Base-by-base conservation (phyloP, 1,284 basidiomycete species). In the Trichosporon coremiiforme region DNA sequence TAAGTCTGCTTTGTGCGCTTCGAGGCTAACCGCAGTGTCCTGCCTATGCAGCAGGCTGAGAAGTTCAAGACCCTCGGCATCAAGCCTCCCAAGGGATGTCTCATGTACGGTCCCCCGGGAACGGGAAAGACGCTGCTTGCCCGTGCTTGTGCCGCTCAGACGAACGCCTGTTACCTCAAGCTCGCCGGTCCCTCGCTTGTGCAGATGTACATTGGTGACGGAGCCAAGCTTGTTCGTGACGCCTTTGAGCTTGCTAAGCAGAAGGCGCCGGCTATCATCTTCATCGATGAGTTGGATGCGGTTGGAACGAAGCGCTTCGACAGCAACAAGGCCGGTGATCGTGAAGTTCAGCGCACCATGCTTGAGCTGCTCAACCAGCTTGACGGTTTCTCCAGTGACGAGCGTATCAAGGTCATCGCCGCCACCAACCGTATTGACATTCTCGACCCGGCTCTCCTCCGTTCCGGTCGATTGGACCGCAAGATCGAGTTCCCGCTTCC, bases 361-460 rank as follows among this genome's bases (percentile, higher is more conserved):
- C 87, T 99, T 83, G 97, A 99, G 81, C 87, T 99, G 72, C 87
- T 99, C 64, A 99, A 99, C 83, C 90, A 92, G 84, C 85, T 92
- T 33, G 90, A 92, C 77, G 90, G 90, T 6, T 89, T 89, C 83
- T 92, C 93, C 70, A 94, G 92, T 76, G 95, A 99, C 80, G 92
- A 94, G 71, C 89, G 95, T 71, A 99, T 99, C 87, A 99, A 99
- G 89, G 96, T 99, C 74, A 98, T 99, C 75, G 96, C 96, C 15
- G 96, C 96, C 0, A 99, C 96, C 36, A 99, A 99, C 85, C 89
- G 96, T 82, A 99, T 99, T 78, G 96, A 99, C 84, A 98, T 98
- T 72, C 90, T 99, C 62, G 90, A 92, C 79, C 90, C 90, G 2
- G 90, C 90, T 0, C 84, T 92, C 10, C 87, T 92, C 25, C 88